Conservation (phyloP, 306 rosid species). For the Rosa rugosa region DNA sequence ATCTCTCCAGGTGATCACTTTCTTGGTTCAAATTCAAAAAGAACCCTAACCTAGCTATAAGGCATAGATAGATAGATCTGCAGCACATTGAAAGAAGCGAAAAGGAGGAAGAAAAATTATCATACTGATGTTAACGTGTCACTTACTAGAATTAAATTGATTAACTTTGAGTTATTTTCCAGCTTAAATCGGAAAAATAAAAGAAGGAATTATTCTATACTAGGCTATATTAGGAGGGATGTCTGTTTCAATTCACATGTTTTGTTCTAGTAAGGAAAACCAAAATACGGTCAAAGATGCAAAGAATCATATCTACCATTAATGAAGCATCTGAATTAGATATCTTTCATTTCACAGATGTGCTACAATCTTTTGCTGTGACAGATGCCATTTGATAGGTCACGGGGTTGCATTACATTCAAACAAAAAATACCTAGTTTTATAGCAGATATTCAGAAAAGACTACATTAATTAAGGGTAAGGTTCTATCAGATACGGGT, state of each 20-base stretch:
- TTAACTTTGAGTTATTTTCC: neutral
- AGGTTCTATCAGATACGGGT: neutral
- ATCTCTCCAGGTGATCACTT: slow-evolving; percentile 38
- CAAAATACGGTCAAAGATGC: slow-evolving; percentile 32
- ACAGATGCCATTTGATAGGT: neutral
- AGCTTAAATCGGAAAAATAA: neutral
- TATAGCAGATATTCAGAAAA: neutral
- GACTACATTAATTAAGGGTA: neutral
- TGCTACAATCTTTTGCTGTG: neutral
- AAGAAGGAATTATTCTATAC: neutral
- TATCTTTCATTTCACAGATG: neutral
- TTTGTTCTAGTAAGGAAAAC: neutral
- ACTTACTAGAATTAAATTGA: neutral
- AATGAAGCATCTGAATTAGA: slow-evolving; percentile 18
- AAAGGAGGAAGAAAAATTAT: neutral
- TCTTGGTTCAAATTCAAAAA: slow-evolving; percentile 41
- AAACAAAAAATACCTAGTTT: neutral
- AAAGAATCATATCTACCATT: neutral
- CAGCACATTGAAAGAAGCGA: neutral
- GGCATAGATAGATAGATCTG: neutral
- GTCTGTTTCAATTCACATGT: slow-evolving; percentile 10
- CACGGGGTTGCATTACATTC: neutral
- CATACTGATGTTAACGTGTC: neutral
- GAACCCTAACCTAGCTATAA: neutral
- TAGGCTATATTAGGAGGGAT: slow-evolving; percentile 16